These are phyloP conservation scores for Rubus parviflorus DNA, from an alignment of 306 rosid genomes.

Conservation along the genomic window DNA sequence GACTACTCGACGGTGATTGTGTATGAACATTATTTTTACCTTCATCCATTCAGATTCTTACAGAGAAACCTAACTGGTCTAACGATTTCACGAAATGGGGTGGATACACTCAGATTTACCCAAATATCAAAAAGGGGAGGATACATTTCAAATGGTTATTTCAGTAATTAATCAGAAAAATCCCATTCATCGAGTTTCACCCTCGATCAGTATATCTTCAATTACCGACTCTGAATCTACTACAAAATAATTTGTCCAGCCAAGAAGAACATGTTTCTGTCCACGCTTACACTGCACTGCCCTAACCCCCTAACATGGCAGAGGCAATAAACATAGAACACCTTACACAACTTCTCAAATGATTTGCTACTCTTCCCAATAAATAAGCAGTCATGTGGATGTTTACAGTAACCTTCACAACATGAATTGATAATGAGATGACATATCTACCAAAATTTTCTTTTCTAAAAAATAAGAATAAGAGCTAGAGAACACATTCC, in stretches of 20 bases:
- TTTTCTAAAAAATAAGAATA: not conserved
- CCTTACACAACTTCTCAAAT: not conserved
- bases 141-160: not conserved
- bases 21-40: not conserved
- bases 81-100: no score
- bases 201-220: no score
- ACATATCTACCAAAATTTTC: conserved; percentile 16
- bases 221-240: not conserved
- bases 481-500: not conserved
- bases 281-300: not conserved
- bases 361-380: conserved; percentile 8
- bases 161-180: no score
- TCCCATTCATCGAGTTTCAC: no score
- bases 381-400: not conserved
- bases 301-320: not conserved
- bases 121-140: not conserved
- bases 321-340: not conserved
- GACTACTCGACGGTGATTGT: not conserved
- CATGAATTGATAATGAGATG: not conserved
- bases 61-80: not conserved
- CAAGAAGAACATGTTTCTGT: not conserved
- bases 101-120: not conserved
- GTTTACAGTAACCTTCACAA: not conserved
- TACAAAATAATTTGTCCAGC: not conserved
- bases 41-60: conserved; percentile 6